phyloP scores from a whole-genome alignment of 257 asterid genomes.

The Vinca minor region DNA sequence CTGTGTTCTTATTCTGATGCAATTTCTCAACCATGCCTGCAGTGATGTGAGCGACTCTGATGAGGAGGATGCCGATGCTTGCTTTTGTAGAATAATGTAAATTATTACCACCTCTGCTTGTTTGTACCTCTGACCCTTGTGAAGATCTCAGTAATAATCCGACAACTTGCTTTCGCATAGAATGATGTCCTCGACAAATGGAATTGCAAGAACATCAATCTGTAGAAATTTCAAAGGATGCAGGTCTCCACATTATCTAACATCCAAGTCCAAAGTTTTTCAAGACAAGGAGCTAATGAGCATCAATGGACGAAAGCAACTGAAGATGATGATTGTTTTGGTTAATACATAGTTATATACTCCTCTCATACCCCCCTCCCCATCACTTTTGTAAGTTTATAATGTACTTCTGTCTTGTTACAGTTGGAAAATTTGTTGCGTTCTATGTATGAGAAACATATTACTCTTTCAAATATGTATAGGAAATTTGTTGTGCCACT shows the following conservation, averaged over 20 bases:
- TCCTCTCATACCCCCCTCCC: not conserved
- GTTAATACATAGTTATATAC: not conserved
- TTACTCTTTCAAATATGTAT: no score
- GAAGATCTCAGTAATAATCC: not conserved
- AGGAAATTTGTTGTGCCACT: no score
- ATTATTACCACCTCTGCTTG: not conserved
- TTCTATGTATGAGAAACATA: not conserved
- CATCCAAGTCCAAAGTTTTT: not conserved
- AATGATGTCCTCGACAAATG: not conserved
- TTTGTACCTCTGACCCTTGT: not conserved
- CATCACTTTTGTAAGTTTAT: not conserved
- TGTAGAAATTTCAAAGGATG: no score
- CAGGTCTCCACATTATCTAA: not conserved
- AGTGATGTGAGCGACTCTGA: slow-evolving; percentile 71
- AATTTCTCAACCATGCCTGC: slow-evolving; percentile 22
- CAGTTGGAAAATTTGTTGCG: not conserved
- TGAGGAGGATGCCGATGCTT: slow-evolving; percentile 63
- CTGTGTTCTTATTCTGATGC: not conserved
- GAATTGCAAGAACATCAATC: no score
- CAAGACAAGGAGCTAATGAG: no score
- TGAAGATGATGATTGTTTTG: not conserved
- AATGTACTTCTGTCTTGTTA: not conserved
- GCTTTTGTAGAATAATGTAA: slow-evolving; percentile 78
- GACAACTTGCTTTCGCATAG: slow-evolving; percentile 1
- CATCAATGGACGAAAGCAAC: no score